These are phyloP conservation scores for Thelonectria rubi DNA, from an alignment of 2,329 filamentous ascomycete species.

Conservation along the genomic window DNA sequence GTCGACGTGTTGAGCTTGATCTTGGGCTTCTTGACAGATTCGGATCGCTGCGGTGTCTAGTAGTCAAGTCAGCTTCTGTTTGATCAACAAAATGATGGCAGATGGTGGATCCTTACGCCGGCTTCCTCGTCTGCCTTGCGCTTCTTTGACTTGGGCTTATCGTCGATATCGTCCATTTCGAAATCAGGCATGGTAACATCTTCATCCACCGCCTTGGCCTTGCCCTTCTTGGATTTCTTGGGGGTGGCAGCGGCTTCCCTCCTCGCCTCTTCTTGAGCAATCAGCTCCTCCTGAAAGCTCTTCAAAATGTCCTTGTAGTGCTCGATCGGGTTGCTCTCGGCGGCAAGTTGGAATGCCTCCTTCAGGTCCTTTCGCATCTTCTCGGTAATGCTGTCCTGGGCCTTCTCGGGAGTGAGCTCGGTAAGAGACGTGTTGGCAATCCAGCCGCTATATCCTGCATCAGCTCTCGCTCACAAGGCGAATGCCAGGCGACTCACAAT, in stretches of 20 bases:
- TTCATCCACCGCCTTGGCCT: conserved; percentile 63
- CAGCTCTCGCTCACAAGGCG: conserved; percentile 16
- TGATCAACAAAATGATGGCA: not conserved
- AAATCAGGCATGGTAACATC: conserved; percentile 70
- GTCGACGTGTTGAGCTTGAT: conserved; percentile 72
- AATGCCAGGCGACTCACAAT: conserved; percentile 74
- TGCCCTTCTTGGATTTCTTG: conserved; percentile 56
- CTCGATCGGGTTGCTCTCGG: conserved; percentile 78
- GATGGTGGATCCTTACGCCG: conserved; percentile 52
- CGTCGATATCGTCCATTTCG: conserved; percentile 56
- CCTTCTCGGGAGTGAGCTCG: conserved; percentile 77
- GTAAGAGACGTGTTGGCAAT: conserved; percentile 84
- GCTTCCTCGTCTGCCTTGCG: conserved; percentile 87
- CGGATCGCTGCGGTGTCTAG: conserved; percentile 65
- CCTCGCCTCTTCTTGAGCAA: conserved; percentile 62
- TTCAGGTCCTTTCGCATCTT: conserved; percentile 85
- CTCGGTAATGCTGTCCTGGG: conserved; percentile 72
- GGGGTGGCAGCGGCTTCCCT: conserved; percentile 52
- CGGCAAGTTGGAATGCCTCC: conserved; percentile 81
- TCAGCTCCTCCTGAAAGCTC: conserved; percentile 72
- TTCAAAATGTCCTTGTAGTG: conserved; percentile 85
- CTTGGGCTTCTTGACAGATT: conserved; percentile 74
- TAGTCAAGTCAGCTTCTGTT: conserved; percentile 27
- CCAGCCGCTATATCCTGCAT: conserved; percentile 74
- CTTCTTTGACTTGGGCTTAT: conserved; percentile 77